Evolutionary conservation across 2,329 filamentous ascomycete genomes (phyloP), one percentile per base, ranked within the genome.

Genomic region (Ophiobolus disseminans): DNA sequence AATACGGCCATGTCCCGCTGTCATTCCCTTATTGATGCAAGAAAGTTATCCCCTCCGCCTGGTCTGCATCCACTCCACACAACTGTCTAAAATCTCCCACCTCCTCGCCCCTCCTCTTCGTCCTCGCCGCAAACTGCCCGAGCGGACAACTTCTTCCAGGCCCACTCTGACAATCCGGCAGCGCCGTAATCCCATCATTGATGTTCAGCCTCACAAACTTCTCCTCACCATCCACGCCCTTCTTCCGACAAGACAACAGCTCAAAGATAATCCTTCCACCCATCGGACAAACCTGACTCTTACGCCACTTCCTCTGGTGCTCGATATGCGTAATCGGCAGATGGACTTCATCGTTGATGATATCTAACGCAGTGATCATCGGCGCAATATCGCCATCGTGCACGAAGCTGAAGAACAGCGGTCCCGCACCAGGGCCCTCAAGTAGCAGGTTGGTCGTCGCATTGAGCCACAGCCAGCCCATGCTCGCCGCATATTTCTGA

Each of bases 381-480:
- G 81, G 81, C 2, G 81, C 74, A 17, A 85, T 82, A 50, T 85
- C 82, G 25, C 80, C 81, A 55, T 85, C 82, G 49, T 85, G 82
- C 3, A 82, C 82, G 56, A 85, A 85, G 61, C 79, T 84, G 55
- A 85, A 79, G 60, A 82, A 85, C 13, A 83, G 61, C 2, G 73
- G 69, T 2, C 80, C 81, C 5, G 68, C 64, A 6, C 32, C 31
- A 3, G 74, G 73, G 0, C 80, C 78, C 30, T 77, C 64, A 4
- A 68, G 57, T 46, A 85, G 66, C 26, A 85, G 62, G 37, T 76
- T 70, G 5, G 76, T 72, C 0, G 82, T 85, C 3, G 82, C 81
- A 62, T 85, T 83, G 36, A 86, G 57, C 79, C 80, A 86, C 8
- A 84, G 63, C 77, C 76, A 82, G 2, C 83, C 83, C 80, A 85